Evolutionary conservation across 805 yeast species (phyloP).

Genomic region (Starmerella riodocensis): DNA sequence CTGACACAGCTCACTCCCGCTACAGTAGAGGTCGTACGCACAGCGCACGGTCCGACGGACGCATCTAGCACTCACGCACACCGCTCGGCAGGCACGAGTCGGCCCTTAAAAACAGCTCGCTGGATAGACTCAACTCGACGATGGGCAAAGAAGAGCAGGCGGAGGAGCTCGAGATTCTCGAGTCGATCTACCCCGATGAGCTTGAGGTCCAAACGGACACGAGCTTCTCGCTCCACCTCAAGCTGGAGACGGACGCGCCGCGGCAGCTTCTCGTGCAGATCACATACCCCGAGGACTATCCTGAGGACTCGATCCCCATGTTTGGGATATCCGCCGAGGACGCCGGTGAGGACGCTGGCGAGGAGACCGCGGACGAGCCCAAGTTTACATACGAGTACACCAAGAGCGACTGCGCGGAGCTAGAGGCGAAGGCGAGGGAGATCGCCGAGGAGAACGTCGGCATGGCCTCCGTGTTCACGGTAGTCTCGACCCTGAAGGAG

Average conservation of each 20-base stretch:
- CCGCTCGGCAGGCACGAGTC: too few species aligned
- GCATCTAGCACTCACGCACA: too few species aligned
- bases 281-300: slow-evolving; percentile 63
- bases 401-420: slow-evolving; percentile 24
- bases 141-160: slow-evolving; percentile 59
- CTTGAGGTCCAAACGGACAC: slow-evolving; percentile 35
- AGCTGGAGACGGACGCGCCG: slow-evolving; percentile 52
- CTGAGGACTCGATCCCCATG: slow-evolving; percentile 48
- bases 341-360: slow-evolving; percentile 34
- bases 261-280: slow-evolving; percentile 51
- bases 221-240: slow-evolving; percentile 44
- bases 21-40: too few species aligned
- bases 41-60: too few species aligned
- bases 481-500: slow-evolving; percentile 67
- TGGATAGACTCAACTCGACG: neutral
- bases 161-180: slow-evolving; percentile 81
- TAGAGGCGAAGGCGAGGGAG: slow-evolving; percentile 22
- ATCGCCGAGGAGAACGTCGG: slow-evolving; percentile 67
- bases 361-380: slow-evolving; percentile 32
- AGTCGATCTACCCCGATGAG: slow-evolving; percentile 91
- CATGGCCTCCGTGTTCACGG: slow-evolving; percentile 78
- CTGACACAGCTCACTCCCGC: too few species aligned
- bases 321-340: slow-evolving; percentile 22
- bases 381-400: slow-evolving; percentile 36
- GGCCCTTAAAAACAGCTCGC: too few species aligned